These are phyloP conservation scores for Pseudomassariella vexata DNA, from an alignment of 2,329 filamentous ascomycete species.

Conservation along the genomic window DNA sequence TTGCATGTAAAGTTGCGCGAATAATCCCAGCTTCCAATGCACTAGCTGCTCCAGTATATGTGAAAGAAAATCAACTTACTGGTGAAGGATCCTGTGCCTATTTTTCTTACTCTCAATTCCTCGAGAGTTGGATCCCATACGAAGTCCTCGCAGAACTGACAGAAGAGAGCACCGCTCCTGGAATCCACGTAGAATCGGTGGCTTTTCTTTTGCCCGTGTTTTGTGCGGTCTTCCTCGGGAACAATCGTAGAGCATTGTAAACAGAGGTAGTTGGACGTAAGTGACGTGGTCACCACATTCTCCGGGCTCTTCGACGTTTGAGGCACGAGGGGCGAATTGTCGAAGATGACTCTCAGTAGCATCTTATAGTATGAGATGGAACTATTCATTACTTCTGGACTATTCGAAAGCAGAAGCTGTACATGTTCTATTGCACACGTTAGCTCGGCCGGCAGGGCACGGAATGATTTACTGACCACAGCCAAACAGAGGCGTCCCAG, in stretches of 20 bases:
- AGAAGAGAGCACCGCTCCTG: slow-evolving; percentile 67
- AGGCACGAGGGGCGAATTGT: slow-evolving; percentile 56
- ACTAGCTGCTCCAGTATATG: neutral
- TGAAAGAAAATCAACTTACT: slow-evolving; percentile 35
- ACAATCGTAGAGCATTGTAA: slow-evolving; percentile 68
- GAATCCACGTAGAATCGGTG: slow-evolving; percentile 80
- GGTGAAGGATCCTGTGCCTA: slow-evolving; percentile 59
- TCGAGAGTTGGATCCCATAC: slow-evolving; percentile 80
- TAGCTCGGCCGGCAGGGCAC: neutral
- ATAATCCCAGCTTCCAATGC: too few relatives aligned
- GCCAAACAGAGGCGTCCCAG: slow-evolving; percentile 56
- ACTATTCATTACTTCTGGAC: slow-evolving; percentile 59
- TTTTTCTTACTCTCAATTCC: slow-evolving; percentile 65
- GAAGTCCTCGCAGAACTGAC: slow-evolving; percentile 75
- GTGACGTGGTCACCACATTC: slow-evolving; percentile 50
- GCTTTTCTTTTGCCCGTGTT: slow-evolving; percentile 62
- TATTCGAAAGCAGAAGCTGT: slow-evolving; percentile 57
- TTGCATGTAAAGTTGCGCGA: too few relatives aligned
- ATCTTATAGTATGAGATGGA: slow-evolving; percentile 68
- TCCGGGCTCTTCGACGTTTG: slow-evolving; percentile 59
- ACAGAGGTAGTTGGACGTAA: slow-evolving; percentile 67
- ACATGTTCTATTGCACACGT: slow-evolving; percentile 55
- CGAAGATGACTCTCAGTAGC: slow-evolving; percentile 65
- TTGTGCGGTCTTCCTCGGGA: slow-evolving; percentile 57
- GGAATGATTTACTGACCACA: slow-evolving; percentile 46